Base-by-base conservation (phyloP, 2,329 filamentous ascomycete genomes). In the Escovopsis sp. region DNA sequence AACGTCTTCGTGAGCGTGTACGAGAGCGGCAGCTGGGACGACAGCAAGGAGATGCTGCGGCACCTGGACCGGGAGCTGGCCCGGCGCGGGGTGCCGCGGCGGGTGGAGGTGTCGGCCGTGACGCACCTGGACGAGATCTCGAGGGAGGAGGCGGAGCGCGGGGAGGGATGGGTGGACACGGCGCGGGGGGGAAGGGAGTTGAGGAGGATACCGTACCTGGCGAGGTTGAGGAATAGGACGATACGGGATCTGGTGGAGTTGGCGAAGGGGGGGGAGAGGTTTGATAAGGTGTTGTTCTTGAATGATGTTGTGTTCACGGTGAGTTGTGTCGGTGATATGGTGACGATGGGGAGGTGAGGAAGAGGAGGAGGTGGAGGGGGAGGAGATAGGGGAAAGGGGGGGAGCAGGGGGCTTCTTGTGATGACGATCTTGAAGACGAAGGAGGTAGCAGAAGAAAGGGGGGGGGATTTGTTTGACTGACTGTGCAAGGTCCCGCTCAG, bases 11-110 rank as follows among this genome's bases (percentile, higher is more conserved):
- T 85, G 28, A 74, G 70, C 40, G 65, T 83, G 21, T 68, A 71
- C 39, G 79, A 84, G 52, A 78, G 72, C 45, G 78, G 78, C 5
- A 79, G 73, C 48, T 75, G 68, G 58, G 79, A 84, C 49, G 62
- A 75, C 39, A 80, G 71, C 14, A 82, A 82, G 52, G 65, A 58
- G 13, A 70, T 68, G 6, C 55, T 85, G 43, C 55, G 51, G 16
- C 61, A 68, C 17, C 57, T 85, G 19, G 73, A 79, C 38, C 44
- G 41, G 1, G 54, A 67, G 36, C 56, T 83, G 9, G 68, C 62
- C 8, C 49, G 50, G 11, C 45, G 71, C 13, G 63, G 66, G 1
- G 68, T 81, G 3, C 53, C 59, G 28, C 63, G 66, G 19, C 68
- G 59, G 19, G 65, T 83, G 17, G 60, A 68, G 3, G 49, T 77